These are phyloP conservation scores for Nicotiana noctiflora DNA, from an alignment of 257 asterid species.

Conservation along the genomic window DNA sequence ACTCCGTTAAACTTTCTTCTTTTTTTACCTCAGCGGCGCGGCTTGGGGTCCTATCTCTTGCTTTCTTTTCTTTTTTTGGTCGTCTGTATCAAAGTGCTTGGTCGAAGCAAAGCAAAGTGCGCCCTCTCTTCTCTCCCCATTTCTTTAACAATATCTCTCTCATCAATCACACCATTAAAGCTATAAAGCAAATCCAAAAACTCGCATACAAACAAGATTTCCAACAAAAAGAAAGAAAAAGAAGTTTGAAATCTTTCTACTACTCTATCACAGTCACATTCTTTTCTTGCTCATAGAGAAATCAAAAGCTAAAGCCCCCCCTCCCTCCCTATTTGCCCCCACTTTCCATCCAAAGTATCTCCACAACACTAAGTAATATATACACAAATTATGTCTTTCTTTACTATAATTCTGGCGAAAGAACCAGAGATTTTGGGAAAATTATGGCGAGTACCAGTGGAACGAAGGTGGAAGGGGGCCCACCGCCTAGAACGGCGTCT, in stretches of 20 bases:
- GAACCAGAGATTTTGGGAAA: slow-evolving; percentile 11
- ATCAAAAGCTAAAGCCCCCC: slow-evolving; percentile 25
- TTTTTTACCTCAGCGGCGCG: not conserved
- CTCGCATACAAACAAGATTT: not conserved
- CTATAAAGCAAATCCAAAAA: slow-evolving; percentile 6
- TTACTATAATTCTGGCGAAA: slow-evolving; percentile 7
- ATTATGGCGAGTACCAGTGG: slow-evolving; percentile 92
- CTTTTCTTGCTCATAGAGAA: slow-evolving; percentile 65
- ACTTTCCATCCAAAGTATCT: slow-evolving; percentile 63
- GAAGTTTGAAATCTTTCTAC: not conserved
- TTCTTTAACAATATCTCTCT: slow-evolving; percentile 12
- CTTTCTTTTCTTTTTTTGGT: not conserved
- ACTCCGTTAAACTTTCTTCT: not conserved
- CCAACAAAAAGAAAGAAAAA: not conserved
- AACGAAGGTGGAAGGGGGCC: slow-evolving; percentile 54
- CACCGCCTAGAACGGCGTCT: slow-evolving; percentile 50
- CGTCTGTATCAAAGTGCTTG: not conserved
- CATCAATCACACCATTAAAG: not conserved
- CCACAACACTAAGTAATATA: slow-evolving; percentile 8
- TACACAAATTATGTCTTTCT: slow-evolving; percentile 18
- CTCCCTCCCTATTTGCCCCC: slow-evolving; percentile 29
- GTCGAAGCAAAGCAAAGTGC: slow-evolving; percentile 31
- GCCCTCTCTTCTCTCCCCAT: slow-evolving; percentile 8
- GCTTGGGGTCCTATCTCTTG: not conserved
- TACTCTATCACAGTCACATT: slow-evolving; percentile 26